A percentile compares a stretch with the other conserved stretches of the same genome.
Conservation (phyloP, 352 stramenopile genomes). For the Peronospora farinosa region DNA sequence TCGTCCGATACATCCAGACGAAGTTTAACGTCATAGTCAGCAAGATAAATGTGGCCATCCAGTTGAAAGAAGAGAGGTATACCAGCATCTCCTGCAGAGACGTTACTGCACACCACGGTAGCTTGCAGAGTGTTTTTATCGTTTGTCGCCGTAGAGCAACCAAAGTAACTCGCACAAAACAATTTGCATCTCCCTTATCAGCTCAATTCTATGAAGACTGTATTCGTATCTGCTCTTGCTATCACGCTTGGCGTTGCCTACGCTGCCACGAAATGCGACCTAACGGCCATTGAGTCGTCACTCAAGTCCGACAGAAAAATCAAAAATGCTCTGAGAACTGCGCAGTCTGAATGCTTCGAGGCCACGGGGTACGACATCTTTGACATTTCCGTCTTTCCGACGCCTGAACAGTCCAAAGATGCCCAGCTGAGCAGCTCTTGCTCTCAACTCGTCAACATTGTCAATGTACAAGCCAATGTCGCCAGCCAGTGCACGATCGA, state of each 20-base stretch:
- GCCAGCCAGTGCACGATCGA: slow-evolving; percentile 42
- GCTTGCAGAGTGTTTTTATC: too few relatives aligned
- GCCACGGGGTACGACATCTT: slow-evolving; percentile 49
- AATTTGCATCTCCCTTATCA: slow-evolving; percentile 2
- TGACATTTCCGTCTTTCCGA: slow-evolving; percentile 35
- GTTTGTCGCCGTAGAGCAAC: too few relatives aligned
- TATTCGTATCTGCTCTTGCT: slow-evolving; percentile 10
- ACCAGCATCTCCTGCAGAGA: too few relatives aligned
- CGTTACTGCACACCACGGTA: too few relatives aligned
- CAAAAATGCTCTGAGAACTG: background rate
- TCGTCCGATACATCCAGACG: too few relatives aligned
- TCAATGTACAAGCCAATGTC: slow-evolving; percentile 45
- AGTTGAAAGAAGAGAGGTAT: too few relatives aligned
- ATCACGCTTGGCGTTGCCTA: slow-evolving; percentile 8
- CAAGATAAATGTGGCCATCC: too few relatives aligned
- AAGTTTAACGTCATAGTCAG: too few relatives aligned
- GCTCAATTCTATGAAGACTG: slow-evolving; percentile 24
- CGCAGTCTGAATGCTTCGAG: slow-evolving; percentile 18
- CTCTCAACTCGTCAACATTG: slow-evolving; percentile 45
- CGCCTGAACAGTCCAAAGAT: slow-evolving; percentile 15
- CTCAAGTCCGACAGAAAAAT: slow-evolving; percentile 26
- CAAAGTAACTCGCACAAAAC: slow-evolving; percentile 2
- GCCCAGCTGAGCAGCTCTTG: slow-evolving; percentile 35
- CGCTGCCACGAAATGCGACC: slow-evolving; percentile 27
- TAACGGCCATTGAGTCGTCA: slow-evolving; percentile 33